A percentile compares a stretch with the other conserved stretches of the same genome.
Conservation (phyloP, 2,329 filamentous ascomycete genomes). For the Erysiphe pulchra region DNA sequence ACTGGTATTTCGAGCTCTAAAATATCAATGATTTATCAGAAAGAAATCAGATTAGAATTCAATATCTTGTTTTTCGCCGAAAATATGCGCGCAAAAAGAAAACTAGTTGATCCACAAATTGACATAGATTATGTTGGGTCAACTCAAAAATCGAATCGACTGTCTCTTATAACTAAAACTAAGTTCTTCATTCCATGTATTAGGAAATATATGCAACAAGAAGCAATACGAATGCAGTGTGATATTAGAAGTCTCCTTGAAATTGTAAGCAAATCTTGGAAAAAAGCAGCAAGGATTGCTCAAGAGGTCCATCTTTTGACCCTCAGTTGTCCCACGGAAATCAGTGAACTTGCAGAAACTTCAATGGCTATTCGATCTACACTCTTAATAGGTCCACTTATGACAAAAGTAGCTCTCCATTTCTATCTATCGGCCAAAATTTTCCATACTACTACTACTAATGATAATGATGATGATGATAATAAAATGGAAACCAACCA, state of each 20-base stretch:
- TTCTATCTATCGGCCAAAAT: slow-evolving; percentile 27
- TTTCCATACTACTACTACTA: too few relatives aligned
- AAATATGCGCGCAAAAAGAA: slow-evolving; percentile 1
- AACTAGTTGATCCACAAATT: slow-evolving; percentile 25
- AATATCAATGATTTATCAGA: slow-evolving; percentile 48
- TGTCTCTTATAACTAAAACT: slow-evolving; percentile 34
- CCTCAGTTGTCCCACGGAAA: slow-evolving; percentile 35
- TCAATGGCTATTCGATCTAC: slow-evolving; percentile 33
- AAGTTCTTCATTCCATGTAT: slow-evolving; percentile 36
- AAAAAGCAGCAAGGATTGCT: slow-evolving; percentile 30
- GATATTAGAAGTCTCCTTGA: slow-evolving; percentile 29
- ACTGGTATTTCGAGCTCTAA: slow-evolving; percentile 33
- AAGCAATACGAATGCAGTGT: slow-evolving; percentile 32
- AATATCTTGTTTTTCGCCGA: slow-evolving; percentile 32
- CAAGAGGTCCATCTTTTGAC: slow-evolving; percentile 35
- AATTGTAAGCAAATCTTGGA: slow-evolving; percentile 38
- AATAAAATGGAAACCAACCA: slow-evolving; percentile 20
- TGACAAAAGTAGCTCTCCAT: slow-evolving; percentile 40
- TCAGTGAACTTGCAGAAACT: slow-evolving; percentile 37
- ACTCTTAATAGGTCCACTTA: slow-evolving; percentile 34
- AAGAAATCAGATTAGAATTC: slow-evolving; percentile 49
- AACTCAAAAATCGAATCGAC: slow-evolving; percentile 24
- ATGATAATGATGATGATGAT: slow-evolving; percentile 17
- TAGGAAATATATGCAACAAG: slow-evolving; percentile 36
- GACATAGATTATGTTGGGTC: slow-evolving; percentile 46